Evolutionary conservation across 805 yeast species (phyloP).

Genomic region (Starmerella tilneyi): DNA sequence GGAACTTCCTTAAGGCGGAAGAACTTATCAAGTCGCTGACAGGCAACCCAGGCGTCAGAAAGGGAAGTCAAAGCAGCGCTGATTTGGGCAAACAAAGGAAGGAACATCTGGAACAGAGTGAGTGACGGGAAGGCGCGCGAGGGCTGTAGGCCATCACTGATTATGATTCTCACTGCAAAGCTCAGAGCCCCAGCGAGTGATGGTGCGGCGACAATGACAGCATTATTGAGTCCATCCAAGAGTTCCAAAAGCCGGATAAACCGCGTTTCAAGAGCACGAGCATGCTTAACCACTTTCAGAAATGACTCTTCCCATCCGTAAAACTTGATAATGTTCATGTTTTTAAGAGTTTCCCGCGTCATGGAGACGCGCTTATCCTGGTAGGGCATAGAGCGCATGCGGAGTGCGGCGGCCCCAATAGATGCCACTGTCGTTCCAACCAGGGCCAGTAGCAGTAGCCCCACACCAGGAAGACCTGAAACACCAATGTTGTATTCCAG

Average conservation of each 20-base stretch:
- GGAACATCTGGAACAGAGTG: constrained; percentile 18
- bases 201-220: constrained; percentile 14
- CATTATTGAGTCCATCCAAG: constrained; percentile 15
- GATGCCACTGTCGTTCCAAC: constrained; percentile 31
- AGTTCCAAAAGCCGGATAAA: constrained; percentile 15
- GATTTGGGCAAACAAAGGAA: constrained; percentile 27
- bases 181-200: constrained; percentile 18
- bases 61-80: constrained; percentile 38
- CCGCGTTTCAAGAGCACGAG: constrained; percentile 13
- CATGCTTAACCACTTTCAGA: constrained; percentile 36
- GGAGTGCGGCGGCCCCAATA: constrained; percentile 16
- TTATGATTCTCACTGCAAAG: constrained; percentile 16
- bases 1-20: constrained; percentile 33
- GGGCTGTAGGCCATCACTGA: constrained; percentile 9
- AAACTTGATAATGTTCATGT: constrained; percentile 70
- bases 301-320: constrained; percentile 89
- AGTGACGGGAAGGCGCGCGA: constrained; percentile 19
- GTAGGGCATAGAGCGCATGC: constrained; percentile 27
- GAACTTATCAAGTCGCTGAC: constrained; percentile 18
- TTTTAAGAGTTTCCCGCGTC: constrained; percentile 65
- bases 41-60: constrained; percentile 33
- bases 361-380: constrained; percentile 69
- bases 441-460: constrained; percentile 35
- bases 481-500: constrained; percentile 61
- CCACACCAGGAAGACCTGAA: constrained; percentile 60